Evolutionary conservation across 441 rosid species (phyloP), one percentile per base, ranked within the genome.

Genomic region (Populus hybrid): DNA sequence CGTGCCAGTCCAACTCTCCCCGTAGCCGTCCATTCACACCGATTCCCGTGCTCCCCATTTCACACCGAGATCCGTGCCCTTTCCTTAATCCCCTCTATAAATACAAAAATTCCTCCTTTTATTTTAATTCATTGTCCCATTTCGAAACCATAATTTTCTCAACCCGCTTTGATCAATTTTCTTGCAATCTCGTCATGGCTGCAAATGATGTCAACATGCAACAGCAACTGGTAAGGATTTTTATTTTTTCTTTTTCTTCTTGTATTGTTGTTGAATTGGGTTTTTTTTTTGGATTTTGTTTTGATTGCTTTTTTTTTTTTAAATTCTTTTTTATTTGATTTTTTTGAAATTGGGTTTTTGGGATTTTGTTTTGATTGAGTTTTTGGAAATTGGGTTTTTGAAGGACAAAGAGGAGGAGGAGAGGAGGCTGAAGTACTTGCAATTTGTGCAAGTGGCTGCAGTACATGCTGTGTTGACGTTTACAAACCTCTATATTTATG

Each of bases 361-460:
- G 23, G 61, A 69, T 20, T 1, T 3, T 36, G 29, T 72, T 23
- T 38, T 29, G 12, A 1, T 73, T 66, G 45, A 29, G 50, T 2
- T 11, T 3, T 10, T 21, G 73, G 83, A 89, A 83, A 89, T 28
- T 40, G 21, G 2, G 68, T 7, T 64, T 65, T 72, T 70, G 33
- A 21, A 88, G 91, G 78, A 67, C 11, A 75, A 74, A 50, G 88
- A 84, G 80, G 91, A 88, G 78, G 92, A 87, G 81, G 87, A 90
- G 74, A 83, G 88, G 84, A 89, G 87, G 86, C 76, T 96, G 72
- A 94, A 94, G 87, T 94, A 93, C 66, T 79, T 96, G 79, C 90
- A 90, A 78, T 96, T 96, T 64, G 97, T 93, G 73, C 98, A 96
- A 87, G 91, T 87, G 67, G 94, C 94, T 9, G 86, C 90, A n/a